These are phyloP conservation scores for Candida labiduridarum DNA, from an alignment of 1,139 yeast species.

Conservation along the genomic window DNA sequence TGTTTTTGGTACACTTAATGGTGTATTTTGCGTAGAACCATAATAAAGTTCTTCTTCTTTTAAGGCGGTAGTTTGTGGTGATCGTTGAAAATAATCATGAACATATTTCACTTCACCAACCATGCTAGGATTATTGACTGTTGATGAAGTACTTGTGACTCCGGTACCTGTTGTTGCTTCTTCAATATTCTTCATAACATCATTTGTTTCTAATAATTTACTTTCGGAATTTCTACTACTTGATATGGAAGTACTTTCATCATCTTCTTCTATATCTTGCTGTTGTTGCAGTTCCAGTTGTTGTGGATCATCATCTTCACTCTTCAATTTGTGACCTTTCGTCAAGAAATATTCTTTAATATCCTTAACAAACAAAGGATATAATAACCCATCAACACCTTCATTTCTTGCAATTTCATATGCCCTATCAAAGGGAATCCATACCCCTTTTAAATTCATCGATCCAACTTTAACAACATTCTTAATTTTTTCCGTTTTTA, in stretches of 20 bases:
- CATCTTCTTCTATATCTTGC: conserved; percentile 17
- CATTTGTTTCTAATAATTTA: conserved; percentile 5
- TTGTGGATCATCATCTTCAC: conserved; percentile 20
- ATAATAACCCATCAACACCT: conserved; percentile 40
- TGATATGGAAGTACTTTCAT: neutral
- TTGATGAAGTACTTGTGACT: conserved; percentile 1
- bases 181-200: neutral
- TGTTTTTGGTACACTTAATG: conserved; percentile 13
- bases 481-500: conserved; percentile 48
- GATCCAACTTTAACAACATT: conserved; percentile 54
- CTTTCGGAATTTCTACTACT: conserved; percentile 2
- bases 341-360: conserved; percentile 35
- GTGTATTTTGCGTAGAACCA: conserved; percentile 11
- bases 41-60: conserved; percentile 13
- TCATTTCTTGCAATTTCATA: conserved; percentile 54
- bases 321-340: conserved; percentile 29
- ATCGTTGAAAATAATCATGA: conserved; percentile 12
- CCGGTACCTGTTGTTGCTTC: conserved; percentile 1
- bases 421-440: conserved; percentile 60
- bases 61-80: conserved; percentile 8
- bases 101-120: conserved; percentile 10
- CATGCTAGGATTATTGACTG: neutral
- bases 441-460: conserved; percentile 58
- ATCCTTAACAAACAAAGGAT: conserved; percentile 51
- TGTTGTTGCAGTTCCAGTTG: conserved; percentile 22